Evolutionary conservation across 73 alveolate genomes (phyloP).

Genomic region (Stentor coeruleus): DNA sequence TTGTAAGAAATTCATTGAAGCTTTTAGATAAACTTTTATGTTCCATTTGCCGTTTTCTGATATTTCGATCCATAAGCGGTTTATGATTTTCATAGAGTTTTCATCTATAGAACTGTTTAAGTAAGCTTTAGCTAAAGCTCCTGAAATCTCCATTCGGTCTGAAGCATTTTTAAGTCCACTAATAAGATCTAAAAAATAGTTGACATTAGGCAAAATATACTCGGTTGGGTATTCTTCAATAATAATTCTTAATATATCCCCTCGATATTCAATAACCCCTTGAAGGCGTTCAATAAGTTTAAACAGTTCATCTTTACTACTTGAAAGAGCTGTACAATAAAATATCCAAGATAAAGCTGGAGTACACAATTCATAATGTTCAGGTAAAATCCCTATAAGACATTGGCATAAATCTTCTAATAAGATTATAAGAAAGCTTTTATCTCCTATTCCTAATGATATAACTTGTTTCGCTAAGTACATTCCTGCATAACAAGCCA

Average conservation of each 20-base stretch:
- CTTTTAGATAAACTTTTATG: conserved; percentile 43
- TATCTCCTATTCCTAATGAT: conserved; percentile 62
- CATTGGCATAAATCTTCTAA: conserved; percentile 46
- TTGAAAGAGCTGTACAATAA: conserved; percentile 55
- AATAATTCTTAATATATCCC: conserved; percentile 42
- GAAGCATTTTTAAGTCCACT: not conserved
- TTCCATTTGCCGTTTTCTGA: conserved; percentile 32
- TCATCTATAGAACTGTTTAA: conserved; percentile 44
- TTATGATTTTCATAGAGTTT: conserved; percentile 37
- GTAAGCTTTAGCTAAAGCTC: conserved; percentile 38
- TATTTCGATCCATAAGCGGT: conserved; percentile 53
- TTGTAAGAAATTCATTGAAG: conserved; percentile 48
- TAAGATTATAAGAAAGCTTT: conserved; percentile 65
- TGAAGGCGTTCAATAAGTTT: conserved; percentile 42
- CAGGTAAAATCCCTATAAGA: conserved; percentile 28
- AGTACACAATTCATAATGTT: conserved; percentile 47
- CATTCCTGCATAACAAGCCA: conserved; percentile 84
- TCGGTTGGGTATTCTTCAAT: conserved; percentile 59
- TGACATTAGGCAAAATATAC: conserved; percentile 39
- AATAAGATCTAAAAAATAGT: conserved; percentile 37
- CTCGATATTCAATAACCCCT: conserved; percentile 44
- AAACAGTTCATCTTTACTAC: conserved; percentile 35
- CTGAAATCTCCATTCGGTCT: not conserved
- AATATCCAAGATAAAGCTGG: conserved; percentile 74
- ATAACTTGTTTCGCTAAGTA: conserved; percentile 80